Base-by-base conservation (phyloP, 305 asterid genomes). In the Stenogyne calaminthoides region DNA sequence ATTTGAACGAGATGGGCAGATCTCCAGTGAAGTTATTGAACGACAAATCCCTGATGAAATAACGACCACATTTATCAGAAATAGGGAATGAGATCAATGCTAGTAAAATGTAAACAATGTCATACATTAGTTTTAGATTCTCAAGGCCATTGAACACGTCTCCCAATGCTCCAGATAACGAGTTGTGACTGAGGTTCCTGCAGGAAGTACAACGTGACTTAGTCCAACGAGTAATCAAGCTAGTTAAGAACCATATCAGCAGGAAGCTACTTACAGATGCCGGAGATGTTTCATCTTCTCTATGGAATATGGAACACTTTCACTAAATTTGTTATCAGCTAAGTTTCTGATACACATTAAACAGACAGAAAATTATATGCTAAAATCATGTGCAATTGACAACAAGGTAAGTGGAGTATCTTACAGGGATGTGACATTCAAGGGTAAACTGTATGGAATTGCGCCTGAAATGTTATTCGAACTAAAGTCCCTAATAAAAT, bases 151-250 rank as follows among this genome's bases (percentile, higher is more conserved):
- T 75, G 70, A 90, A 91, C 78, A 91, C 80, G 74, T 90, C 88
- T 65, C 91, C 98, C 39, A 94, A 63, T 0, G 92, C 73, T 79
- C 97, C 99, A 44, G 90, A 81, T 52, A 91, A 67, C 6, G 44
- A 69, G 75, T 91, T 94, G 81, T 86, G 91, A 83, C 99, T 92
- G 82, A 91, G 59, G 69, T 91, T 94, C 87, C 98, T 94, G 91
- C 74, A 73, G 40, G 61, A 25, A 64, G 66, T 6, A 69, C 36
- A 62, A 55, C 39, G 8, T 14, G 73, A 49, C 42, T 76, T 61
- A 74, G 47, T 58, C 74, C 57, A 15, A 57, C 9, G n/a, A 9
- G 67, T 10, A 74, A 64, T 22, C 16, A 72, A 71, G 51, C 37
- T 66, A 62, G 15, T 36, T 46, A 9, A 74, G 68, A 70, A 65